Base-by-base conservation (phyloP, 2,329 filamentous ascomycete genomes). In the Colletotrichum sp. region DNA sequence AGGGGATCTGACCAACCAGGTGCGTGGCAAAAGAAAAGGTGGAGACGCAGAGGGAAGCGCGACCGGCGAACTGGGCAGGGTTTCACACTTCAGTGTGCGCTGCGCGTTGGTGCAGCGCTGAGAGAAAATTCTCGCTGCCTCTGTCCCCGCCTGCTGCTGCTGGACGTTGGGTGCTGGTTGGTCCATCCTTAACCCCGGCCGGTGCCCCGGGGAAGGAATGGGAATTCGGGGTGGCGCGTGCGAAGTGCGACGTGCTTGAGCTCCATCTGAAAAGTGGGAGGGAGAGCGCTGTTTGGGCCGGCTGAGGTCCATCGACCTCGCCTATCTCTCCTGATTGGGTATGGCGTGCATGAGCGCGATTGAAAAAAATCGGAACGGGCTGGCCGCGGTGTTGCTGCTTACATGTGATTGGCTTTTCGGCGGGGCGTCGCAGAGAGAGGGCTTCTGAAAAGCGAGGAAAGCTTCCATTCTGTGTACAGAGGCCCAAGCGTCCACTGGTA, bases 391-490 rank as follows among this genome's bases (percentile, higher is more conserved):
- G 57, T 52, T 55, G 34, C 44, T 62, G 34, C n/a, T 64, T 24
- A 44, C 74, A 76, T 77, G 70, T 76, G 76, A 77, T 77, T 77
- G 74, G 76, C 69, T 28, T 63, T 24, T 12, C n/a, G 60, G 76
- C 69, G 44, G 64, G 69, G 75, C 67, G 15, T 62, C 6, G 28
- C 32, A 32, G 57, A 24, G 21, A 49, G 44, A 52, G 44, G 44
- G n/a, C 44, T 52, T 52, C 44, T 52, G 44, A 52, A 52, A 21
- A 52, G 44, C 44, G n/a, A 52, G 44, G n/a, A 52, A 52, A 49
- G 39, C 32, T 63, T 12, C 44, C n/a, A 52, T 52, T 52, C 44
- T 52, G n/a, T 21, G 44, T 52, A 52, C 44, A 52, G 44, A 52
- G 44, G 44, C 44, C 44, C 44, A 21, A 52, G 44, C 44, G 44